Evolutionary conservation across 805 yeast species (phyloP), one percentile per base, ranked within the genome.

Genomic region (Nakazawaea molendinolei): DNA sequence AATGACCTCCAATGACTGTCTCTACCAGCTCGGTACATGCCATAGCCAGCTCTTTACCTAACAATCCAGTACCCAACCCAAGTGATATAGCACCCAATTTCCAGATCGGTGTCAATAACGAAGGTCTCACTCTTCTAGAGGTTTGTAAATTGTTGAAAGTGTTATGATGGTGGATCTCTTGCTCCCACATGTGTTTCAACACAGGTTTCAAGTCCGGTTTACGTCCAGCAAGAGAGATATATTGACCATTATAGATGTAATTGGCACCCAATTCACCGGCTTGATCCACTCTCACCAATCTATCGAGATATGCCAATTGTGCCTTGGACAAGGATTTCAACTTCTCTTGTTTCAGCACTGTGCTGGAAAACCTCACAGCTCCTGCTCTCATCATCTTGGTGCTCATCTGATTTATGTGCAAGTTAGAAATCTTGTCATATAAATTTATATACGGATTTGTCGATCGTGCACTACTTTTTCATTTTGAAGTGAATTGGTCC

Each of bases 21-120:
- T 92, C 98, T 2, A 92, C 97, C 0, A 97, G 97, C 42, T 89
- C 97, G 0, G 98, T 92, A 56, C 98, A 92, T 1, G 98, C 97
- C 98, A 92, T 92, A 2, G 98, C 97, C 2, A 95, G 97, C 54
- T 90, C 96, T 51, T 86, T 86, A 13, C 96, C 81, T 44, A 87
- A 59, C 36, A 83, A 48, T 0, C 95, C 97, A 1, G 97, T 92
- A 1, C 79, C 82, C 1, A 76, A 75, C 3, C 98, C 98, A 64
- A 92, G 67, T 1, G 79, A 78, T 33, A 82, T 67, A 0, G 98
- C 97, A 3, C 97, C 97, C 0, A 74, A 58, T 54, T 84, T 87
- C 98, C 98, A 92, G 1, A 86, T 50, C 1, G 98, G 98, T 0
- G 97, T 89, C 27, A 92, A 58, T 12, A 92, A 49, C 0, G 96